Base-by-base conservation (phyloP, 2,329 filamentous ascomycete genomes). In the Pezizomycotina sp. region DNA sequence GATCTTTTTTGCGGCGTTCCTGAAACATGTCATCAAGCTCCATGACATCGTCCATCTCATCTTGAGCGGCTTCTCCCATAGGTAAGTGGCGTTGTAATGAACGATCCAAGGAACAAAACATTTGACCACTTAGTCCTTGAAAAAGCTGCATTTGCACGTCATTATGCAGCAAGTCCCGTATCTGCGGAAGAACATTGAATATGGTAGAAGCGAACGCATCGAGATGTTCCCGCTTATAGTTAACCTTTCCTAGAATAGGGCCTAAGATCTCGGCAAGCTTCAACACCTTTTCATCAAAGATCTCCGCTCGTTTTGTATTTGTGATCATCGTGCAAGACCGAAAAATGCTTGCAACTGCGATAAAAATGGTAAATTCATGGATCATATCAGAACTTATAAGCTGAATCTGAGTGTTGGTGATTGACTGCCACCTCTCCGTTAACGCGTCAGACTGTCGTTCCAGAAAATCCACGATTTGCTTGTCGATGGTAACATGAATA, bases 41-140 rank as follows among this genome's bases (percentile, higher is more conserved):
- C 41, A 56, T 56, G 33, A 64, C 60, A 22, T 62, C 39, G 28
- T 64, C 62, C 60, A 63, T 62, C 3, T 46, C 38, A 38, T 62
- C 57, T 22, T 48, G 47, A 6, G 36, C 36, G 15, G 25, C 27
- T n/a, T 47, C 48, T 1, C 45, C 20, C 6, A n/a, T n/a, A n/a
- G n/a, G n/a, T n/a, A n/a, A n/a, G n/a, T n/a, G n/a, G n/a, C n/a
- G n/a, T n/a, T n/a, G n/a, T n/a, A n/a, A n/a, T n/a, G n/a, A n/a
- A n/a, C n/a, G n/a, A n/a, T n/a, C n/a, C n/a, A n/a, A n/a, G n/a
- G n/a, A n/a, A n/a, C n/a, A n/a, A n/a, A n/a, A n/a, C n/a, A n/a
- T n/a, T n/a, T n/a, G n/a, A n/a, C n/a, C n/a, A n/a, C n/a, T n/a
- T n/a, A n/a, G n/a, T n/a, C n/a, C n/a, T n/a, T n/a, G n/a, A n/a